Conservation (phyloP, 805 yeast species). For the Diddensiella santjacobensis region DNA sequence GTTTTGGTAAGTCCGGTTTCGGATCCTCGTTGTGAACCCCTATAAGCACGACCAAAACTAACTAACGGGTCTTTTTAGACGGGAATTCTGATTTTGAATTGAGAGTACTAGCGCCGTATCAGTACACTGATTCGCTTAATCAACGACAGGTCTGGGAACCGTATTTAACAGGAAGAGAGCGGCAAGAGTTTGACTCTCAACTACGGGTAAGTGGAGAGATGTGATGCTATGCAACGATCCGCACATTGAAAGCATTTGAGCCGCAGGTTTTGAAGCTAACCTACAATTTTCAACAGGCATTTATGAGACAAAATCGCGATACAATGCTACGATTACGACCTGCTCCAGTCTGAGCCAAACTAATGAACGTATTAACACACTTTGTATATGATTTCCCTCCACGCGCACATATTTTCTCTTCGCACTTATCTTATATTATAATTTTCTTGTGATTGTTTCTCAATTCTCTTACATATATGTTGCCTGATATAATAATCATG, state of each 20-base stretch:
- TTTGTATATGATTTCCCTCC: too few species aligned
- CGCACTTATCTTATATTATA: too few species aligned
- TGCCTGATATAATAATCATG: too few species aligned
- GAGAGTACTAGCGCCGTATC: slow-evolving; percentile 27
- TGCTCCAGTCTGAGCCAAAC: slow-evolving; percentile 30
- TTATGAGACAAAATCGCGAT: slow-evolving; percentile 23
- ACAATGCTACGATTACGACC: slow-evolving; percentile 26
- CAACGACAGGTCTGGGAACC: slow-evolving; percentile 32
- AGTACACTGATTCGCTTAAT: slow-evolving; percentile 29
- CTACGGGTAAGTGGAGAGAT: slow-evolving; percentile 23
- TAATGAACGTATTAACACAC: too few species aligned
- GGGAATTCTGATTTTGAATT: slow-evolving; percentile 7
- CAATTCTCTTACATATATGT: too few species aligned
- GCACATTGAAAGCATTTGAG: neutral
- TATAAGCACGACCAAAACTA: neutral
- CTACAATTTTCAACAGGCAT: slow-evolving; percentile 11
- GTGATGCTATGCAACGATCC: neutral
- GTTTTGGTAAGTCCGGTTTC: slow-evolving; percentile 10
- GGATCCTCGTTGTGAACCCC: neutral
- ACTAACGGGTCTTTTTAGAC: neutral
- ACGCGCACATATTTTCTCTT: too few species aligned
- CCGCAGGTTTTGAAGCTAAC: neutral
- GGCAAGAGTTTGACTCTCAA: slow-evolving; percentile 29
- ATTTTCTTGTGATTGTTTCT: too few species aligned
- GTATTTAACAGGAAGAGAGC: slow-evolving; percentile 28